Percentiles rank a stretch among this genome's conserved stretches.
Evolutionary conservation across 163 green algal species (phyloP).

Genomic region (Chlamydomonas reinhardtii): DNA sequence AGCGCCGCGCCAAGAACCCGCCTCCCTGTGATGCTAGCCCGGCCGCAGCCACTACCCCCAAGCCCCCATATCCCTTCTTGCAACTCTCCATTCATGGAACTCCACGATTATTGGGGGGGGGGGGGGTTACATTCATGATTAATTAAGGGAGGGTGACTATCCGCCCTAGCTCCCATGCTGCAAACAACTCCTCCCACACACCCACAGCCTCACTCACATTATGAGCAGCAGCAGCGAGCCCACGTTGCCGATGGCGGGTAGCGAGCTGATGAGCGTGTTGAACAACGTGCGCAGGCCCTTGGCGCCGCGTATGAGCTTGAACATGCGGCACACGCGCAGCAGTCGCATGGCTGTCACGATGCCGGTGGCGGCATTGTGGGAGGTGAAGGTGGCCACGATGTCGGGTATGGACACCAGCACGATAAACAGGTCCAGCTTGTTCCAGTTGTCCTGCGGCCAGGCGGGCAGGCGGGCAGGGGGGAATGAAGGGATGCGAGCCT

Average conservation of each 20-base stretch:
- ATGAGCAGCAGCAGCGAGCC: conserved; percentile 69
- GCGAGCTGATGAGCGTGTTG: conserved; percentile 57
- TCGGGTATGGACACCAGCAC: conserved; percentile 51
- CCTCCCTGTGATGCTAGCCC: too few species aligned
- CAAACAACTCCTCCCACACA: too few species aligned
- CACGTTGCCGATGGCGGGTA: conserved; percentile 66
- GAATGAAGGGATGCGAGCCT: too few species aligned
- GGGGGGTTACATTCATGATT: too few species aligned
- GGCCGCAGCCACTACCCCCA: too few species aligned
- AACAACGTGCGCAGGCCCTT: conserved; percentile 61
- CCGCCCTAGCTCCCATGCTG: too few species aligned
- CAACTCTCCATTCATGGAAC: too few species aligned
- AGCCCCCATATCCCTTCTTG: too few species aligned
- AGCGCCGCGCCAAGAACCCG: too few species aligned
- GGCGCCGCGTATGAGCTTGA: conserved; percentile 61
- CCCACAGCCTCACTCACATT: conserved; percentile 48
- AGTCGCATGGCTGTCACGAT: conserved; percentile 47
- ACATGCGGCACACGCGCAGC: conserved; percentile 51
- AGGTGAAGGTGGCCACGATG: conserved; percentile 23
- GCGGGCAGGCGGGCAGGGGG: too few species aligned
- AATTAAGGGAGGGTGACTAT: too few species aligned
- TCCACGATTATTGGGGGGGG: too few species aligned
- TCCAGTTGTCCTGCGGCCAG: conserved; percentile 58
- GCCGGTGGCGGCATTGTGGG: neutral
- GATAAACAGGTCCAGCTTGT: conserved; percentile 62